phyloP scores from a whole-genome alignment of 305 asterid species.

The Fraxinus paxiana region DNA sequence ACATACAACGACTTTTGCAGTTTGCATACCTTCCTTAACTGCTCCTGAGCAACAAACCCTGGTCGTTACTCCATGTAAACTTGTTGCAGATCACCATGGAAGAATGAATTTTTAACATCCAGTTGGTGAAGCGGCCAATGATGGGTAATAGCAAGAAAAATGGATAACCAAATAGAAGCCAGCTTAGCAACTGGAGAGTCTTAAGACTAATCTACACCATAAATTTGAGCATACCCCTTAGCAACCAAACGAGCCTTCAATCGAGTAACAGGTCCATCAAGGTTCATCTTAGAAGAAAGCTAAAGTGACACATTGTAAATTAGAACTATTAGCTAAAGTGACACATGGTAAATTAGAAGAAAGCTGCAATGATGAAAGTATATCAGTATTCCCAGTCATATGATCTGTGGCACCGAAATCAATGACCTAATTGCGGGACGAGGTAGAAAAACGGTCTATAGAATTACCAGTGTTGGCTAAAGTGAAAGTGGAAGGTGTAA shows the following conservation, averaged over 20 bases:
- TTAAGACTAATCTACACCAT: background rate
- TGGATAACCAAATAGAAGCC: background rate
- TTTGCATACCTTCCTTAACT: too few relatives aligned
- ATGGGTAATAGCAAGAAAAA: too few relatives aligned
- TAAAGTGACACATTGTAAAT: too few relatives aligned
- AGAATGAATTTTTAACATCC: background rate
- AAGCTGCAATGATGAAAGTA: background rate
- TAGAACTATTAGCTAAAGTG: background rate
- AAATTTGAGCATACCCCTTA: background rate
- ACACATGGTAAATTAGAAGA: background rate
- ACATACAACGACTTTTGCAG: too few relatives aligned
- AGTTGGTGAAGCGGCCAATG: background rate
- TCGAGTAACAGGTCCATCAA: background rate
- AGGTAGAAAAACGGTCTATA: background rate
- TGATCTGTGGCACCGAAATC: background rate
- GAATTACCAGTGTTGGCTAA: background rate
- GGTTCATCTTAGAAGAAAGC: background rate
- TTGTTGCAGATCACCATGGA: background rate
- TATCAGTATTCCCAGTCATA: too few relatives aligned
- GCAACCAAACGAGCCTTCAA: background rate
- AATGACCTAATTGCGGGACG: background rate
- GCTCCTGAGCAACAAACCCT: too few relatives aligned
- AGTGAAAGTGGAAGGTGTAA: background rate
- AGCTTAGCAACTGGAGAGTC: background rate
- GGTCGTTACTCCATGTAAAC: background rate